Percentiles rank a stretch among this genome's conserved stretches.
Conservation (phyloP, 2,329 filamentous ascomycete species). For the Aspergillus felis region DNA sequence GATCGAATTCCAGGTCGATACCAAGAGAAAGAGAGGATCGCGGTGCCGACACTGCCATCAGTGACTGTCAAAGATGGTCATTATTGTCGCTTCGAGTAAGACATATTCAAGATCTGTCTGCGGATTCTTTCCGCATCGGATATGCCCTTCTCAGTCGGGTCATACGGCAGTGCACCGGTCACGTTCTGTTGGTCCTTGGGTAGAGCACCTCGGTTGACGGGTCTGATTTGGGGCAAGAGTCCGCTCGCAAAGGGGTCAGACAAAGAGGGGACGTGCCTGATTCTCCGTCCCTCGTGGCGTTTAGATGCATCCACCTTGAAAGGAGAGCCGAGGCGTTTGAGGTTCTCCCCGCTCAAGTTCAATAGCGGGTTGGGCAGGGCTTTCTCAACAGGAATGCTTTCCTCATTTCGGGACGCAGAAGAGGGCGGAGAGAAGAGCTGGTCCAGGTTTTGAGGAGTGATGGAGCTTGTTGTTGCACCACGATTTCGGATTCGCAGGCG, state of each 20-base stretch:
- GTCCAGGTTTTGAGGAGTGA: conserved; percentile 50
- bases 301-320: conserved; percentile 41
- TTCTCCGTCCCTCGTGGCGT: conserved; percentile 28
- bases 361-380: conserved; percentile 24
- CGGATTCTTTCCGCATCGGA: conserved; percentile 39
- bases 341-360: conserved; percentile 35
- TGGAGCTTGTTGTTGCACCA: conserved; percentile 58
- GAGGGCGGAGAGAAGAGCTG: conserved; percentile 53
- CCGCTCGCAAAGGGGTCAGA: conserved; percentile 42
- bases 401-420: conserved; percentile 25
- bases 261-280: conserved; percentile 40
- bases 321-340: conserved; percentile 47
- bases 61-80: conserved; percentile 5
- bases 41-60: not conserved
- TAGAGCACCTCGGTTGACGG: conserved; percentile 11
- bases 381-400: conserved; percentile 18
- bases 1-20: conserved; percentile 20
- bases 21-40: conserved; percentile 20
- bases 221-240: conserved; percentile 15
- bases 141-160: conserved; percentile 32
- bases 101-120: conserved; percentile 37
- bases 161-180: conserved; percentile 21
- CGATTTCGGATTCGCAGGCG: conserved; percentile 58
- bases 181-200: conserved; percentile 13
- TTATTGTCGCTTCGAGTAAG: conserved; percentile 26